Base-by-base conservation (phyloP, 1,139 yeast species). In the Saccharomycopsis phalli region DNA sequence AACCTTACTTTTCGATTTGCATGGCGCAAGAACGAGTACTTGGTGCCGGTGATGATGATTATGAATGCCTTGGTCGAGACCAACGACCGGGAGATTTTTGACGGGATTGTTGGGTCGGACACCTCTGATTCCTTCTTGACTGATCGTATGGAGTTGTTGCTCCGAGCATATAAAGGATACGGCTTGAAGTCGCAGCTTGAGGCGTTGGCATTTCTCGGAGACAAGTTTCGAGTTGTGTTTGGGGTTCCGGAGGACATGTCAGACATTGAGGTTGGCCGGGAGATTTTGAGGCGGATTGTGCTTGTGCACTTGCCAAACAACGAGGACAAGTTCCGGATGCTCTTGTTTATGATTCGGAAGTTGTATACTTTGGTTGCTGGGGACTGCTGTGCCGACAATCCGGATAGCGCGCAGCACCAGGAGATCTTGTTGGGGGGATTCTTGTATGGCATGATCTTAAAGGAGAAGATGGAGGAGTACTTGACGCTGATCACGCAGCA, bases 321-420 rank as follows among this genome's bases (percentile, higher is more conserved):
- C 54, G 61, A 58, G 36, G 96, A 87, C 59, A 91, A 91, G 63
- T 87, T 84, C 62, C 73, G 86, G 55, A 69, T 87, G 80, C 64
- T 91, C 49, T 62, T 88, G 48, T 91, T 88, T 63, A 91, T 91
- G 97, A 79, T 91, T 54, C 77, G 98, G 69, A 93, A 91, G 62
- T 72, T 91, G 47, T 93, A 93, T 60, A 73, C 97, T 1, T 70
- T 93, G 50, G 97, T 91, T 38, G 95, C 95, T 31, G 97, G 97
- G 45, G 96, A 88, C 57, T 88, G 97, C 63, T 69, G 91, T 45
- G 93, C 96, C 19, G 99, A 91, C 61, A 91, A 93, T 65, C 98
- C 99, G 56, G 99, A 91, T 79, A 94, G 97, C 33, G 86, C 96
- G 7, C 98, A 93, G 66, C 97, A 91, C 68, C 99, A 91, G 65